Base-by-base conservation (phyloP, 1,284 basidiomycete genomes). In the Spongispora temasekensis region DNA sequence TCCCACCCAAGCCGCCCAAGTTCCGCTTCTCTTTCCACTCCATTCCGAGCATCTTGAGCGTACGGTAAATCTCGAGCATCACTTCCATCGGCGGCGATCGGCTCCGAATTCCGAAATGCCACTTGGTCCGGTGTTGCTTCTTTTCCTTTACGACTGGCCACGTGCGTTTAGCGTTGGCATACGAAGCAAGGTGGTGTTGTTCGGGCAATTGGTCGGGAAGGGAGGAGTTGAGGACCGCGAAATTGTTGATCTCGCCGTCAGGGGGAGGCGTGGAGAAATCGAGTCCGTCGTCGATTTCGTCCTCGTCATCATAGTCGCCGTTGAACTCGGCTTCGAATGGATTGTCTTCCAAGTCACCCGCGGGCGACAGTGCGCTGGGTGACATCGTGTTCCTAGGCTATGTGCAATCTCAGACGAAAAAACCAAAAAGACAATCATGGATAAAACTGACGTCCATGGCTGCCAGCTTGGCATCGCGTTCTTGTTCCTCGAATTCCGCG, bases 81-180 rank as follows among this genome's bases (percentile, higher is more conserved):
- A 99, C 97, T 75, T 98, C 97, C 94, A 98, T 97, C 23, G 97
- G 97, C 50, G 95, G 95, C 61, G 91, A 95, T 59, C 95, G 85
- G 66, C 93, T 95, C 37, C 97, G 86, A 50, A 99, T 99, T 6
- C 97, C 97, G 72, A 98, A 99, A 75, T 99, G 97, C 97, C 97
- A 99, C 71, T 90, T 91, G 15, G 90, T 91, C 63, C 85, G 82
- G 65, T 87, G 86, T 64, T 85, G 83, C 68, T 85, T 88, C 79
- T 87, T 88, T 71, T 89, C 68, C 78, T 82, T 61, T 68, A 68
- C 62, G 63, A 15, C 55, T 67, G 80, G 79, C 65, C 78, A 81
- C 4, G 81, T 75, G 1, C 85, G 82, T 67, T 81, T 84, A n/a
- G 87, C 86, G 42, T 80, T 83, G 30, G 83, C 82, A 58, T 88